phyloP scores from a whole-genome alignment of 495 filamentous ascomycete species.

The Massariosphaeria phaeospora region DNA sequence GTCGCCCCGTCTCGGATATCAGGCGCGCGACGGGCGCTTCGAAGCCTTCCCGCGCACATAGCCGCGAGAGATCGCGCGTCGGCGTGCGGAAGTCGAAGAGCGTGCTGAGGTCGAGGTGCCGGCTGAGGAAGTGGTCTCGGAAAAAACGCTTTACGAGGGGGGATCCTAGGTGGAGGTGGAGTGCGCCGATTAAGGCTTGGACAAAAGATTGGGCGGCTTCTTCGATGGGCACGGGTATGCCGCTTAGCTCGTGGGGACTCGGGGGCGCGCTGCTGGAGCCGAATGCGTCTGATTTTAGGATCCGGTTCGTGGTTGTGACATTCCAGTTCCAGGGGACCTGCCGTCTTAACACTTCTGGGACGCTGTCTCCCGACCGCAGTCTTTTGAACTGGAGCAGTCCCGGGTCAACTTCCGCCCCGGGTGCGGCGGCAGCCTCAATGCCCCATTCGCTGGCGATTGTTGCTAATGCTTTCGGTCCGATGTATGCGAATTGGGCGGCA shows the following conservation, averaged over 20 bases:
- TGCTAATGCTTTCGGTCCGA: slow-evolving; percentile 64
- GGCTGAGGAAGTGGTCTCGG: slow-evolving; percentile 70
- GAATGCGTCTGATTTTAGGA: slow-evolving; percentile 75
- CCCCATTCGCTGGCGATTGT: slow-evolving; percentile 79
- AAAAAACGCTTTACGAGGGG: slow-evolving; percentile 73
- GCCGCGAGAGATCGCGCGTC: slow-evolving; percentile 66
- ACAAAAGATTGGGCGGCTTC: slow-evolving; percentile 61
- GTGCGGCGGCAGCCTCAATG: slow-evolving; percentile 73
- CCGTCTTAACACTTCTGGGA: slow-evolving; percentile 18
- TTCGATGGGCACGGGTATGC: slow-evolving; percentile 32
- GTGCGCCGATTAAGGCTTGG: slow-evolving; percentile 71
- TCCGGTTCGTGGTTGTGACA: slow-evolving; percentile 54
- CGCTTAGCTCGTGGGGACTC: slow-evolving; percentile 10
- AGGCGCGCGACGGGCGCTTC: slow-evolving; percentile 81
- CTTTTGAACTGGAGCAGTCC: slow-evolving; percentile 80
- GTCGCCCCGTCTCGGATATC: slow-evolving; percentile 79
- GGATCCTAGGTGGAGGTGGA: slow-evolving; percentile 73
- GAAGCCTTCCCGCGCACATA: slow-evolving; percentile 87
- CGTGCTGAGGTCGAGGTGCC: slow-evolving; percentile 66
- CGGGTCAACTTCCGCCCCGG: slow-evolving; percentile 86
- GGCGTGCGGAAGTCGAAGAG: slow-evolving; percentile 82
- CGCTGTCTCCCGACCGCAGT: slow-evolving; percentile 54
- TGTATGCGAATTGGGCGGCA: slow-evolving; percentile 76
- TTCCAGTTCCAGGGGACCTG: slow-evolving; percentile 52
- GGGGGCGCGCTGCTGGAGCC: slow-evolving; percentile 42